Evolutionary conservation across 164 flowering plant species (phyloP).

Genomic region (Protea cynaroides): DNA sequence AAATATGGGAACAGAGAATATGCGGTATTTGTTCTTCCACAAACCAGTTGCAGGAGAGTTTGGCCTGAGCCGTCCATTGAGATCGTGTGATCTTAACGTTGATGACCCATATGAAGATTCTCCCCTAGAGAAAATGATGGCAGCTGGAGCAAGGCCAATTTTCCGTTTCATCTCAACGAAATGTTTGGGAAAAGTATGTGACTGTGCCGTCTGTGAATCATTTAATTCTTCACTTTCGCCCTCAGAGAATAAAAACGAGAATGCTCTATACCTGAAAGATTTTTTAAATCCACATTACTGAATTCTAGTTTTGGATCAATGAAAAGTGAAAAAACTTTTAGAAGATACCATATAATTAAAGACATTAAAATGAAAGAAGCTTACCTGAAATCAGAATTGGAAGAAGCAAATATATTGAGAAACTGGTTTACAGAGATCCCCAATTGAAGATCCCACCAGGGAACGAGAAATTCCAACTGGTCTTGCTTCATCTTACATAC

Average conservation of each 20-base stretch:
- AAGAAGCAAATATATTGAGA: conserved; percentile 77
- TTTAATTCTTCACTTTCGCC: conserved; percentile 82
- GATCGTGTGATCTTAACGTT: conserved; percentile 51
- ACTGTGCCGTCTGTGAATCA: conserved; percentile 55
- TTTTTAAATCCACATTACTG: conserved; percentile 1
- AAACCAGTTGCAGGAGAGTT: conserved; percentile 53
- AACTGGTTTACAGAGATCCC: conserved; percentile 94
- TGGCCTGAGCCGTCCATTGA: conserved; percentile 48
- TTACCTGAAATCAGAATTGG: conserved; percentile 87
- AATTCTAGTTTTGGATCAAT: background rate
- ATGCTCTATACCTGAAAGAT: conserved; percentile 71
- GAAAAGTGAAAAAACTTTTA: background rate
- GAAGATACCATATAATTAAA: background rate
- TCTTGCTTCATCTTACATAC: conserved; percentile 68
- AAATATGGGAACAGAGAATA: background rate
- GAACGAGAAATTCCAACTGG: conserved; percentile 76
- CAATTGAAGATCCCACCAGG: conserved; percentile 98
- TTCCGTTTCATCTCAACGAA: conserved; percentile 46
- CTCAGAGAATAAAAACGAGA: conserved; percentile 65
- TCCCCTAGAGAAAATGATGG: conserved; percentile 56
- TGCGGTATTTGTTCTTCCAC: conserved; percentile 10
- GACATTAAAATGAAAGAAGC: background rate
- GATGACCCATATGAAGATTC: conserved; percentile 45
- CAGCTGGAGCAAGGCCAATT: conserved; percentile 92
- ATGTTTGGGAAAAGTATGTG: conserved; percentile 78